Evolutionary conservation across 2,329 filamentous ascomycete species (phyloP).

Genomic region (Cladosporium phlei): DNA sequence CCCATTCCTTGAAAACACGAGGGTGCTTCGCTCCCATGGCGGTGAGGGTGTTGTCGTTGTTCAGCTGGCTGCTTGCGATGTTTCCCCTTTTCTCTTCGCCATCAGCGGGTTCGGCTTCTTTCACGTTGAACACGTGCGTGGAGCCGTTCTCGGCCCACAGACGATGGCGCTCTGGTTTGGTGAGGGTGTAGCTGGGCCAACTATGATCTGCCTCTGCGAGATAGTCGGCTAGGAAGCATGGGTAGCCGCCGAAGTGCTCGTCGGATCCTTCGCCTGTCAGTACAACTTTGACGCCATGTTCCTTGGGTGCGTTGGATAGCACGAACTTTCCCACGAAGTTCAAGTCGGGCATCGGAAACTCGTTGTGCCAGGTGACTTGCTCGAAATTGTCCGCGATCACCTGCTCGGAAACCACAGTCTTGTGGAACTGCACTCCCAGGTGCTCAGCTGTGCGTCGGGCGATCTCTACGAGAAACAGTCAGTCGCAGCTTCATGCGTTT

Average conservation of each 20-base stretch:
- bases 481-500: neutral
- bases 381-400: constrained; percentile 10
- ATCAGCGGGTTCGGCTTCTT: neutral
- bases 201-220: constrained; percentile 5
- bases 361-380: constrained; percentile 9
- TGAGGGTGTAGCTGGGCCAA: neutral
- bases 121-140: neutral
- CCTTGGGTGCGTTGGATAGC: constrained; percentile 7
- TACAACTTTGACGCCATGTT: constrained; percentile 11
- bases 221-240: constrained; percentile 6
- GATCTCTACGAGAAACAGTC: neutral
- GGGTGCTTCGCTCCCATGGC: constrained; percentile 1
- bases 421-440: constrained; percentile 3
- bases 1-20: neutral
- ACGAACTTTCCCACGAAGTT: constrained; percentile 11
- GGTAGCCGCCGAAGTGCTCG: constrained; percentile 11
- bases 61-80: neutral
- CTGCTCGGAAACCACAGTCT: neutral
- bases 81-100: neutral
- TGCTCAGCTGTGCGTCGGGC: neutral
- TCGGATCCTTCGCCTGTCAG: constrained; percentile 12
- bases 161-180: neutral
- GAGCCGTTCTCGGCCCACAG: neutral
- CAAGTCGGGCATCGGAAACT: constrained; percentile 8
- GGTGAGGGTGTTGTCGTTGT: constrained; percentile 4